Conservation (phyloP, 139 green algal genomes). For the Nannochloris sp. region DNA sequence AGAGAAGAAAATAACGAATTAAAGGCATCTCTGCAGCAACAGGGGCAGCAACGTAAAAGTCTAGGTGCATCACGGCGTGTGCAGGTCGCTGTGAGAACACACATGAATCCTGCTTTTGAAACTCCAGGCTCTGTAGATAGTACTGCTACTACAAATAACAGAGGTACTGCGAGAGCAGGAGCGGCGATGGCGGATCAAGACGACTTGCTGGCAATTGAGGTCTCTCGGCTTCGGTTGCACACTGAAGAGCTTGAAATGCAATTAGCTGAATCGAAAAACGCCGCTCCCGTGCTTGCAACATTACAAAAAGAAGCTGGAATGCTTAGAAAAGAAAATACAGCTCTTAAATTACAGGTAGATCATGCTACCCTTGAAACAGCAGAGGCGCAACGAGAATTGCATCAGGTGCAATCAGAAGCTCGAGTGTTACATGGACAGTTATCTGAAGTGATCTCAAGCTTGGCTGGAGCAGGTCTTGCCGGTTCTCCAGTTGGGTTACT, state of each 20-base stretch:
- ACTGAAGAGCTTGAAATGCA: neutral
- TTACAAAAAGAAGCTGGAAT: neutral
- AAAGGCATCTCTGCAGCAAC: too few relatives aligned
- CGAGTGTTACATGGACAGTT: conserved; percentile 4
- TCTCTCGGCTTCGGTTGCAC: neutral
- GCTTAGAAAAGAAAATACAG: neutral
- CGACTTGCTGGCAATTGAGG: conserved; percentile 1
- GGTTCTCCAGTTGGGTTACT: neutral
- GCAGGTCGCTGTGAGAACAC: neutral
- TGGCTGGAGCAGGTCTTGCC: neutral
- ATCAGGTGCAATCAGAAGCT: neutral
- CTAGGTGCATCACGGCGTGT: neutral
- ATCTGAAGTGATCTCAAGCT: neutral
- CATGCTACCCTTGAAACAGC: neutral
- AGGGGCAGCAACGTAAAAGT: neutral
- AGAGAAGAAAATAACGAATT: neutral
- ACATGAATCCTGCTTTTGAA: too few relatives aligned
- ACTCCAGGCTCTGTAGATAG: too few relatives aligned
- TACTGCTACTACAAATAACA: too few relatives aligned
- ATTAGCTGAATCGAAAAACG: neutral
- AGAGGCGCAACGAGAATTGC: neutral
- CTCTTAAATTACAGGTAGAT: neutral
- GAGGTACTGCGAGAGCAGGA: too few relatives aligned
- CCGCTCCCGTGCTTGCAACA: neutral
- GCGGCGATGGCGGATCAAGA: too few relatives aligned